Conservation (phyloP, 306 rosid genomes). For the Parietaria judaica region DNA sequence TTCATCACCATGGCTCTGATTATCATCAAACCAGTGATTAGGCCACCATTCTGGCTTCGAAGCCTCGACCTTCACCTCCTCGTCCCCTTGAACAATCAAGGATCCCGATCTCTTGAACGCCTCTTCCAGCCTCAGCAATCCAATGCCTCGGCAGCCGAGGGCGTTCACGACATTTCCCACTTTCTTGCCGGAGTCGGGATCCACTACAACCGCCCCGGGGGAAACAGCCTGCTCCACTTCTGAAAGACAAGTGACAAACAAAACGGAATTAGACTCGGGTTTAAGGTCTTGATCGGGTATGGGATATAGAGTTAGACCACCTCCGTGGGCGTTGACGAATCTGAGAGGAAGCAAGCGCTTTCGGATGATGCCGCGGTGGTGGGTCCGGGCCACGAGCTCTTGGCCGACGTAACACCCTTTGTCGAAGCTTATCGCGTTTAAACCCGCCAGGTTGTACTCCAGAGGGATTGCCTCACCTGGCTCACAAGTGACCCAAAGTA, state of each 20-base stretch:
- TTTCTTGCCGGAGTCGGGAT: slow-evolving; percentile 42
- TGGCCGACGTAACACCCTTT: slow-evolving; percentile 96
- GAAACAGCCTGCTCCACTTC: slow-evolving; percentile 42
- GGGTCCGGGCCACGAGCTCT: slow-evolving; percentile 82
- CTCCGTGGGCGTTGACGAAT: slow-evolving; percentile 45
- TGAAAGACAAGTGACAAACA: slow-evolving; percentile 23
- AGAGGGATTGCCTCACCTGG: slow-evolving; percentile 87
- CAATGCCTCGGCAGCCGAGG: slow-evolving; percentile 65
- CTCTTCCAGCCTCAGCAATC: slow-evolving; percentile 62
- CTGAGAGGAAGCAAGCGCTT: slow-evolving; percentile 69
- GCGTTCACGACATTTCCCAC: slow-evolving; percentile 57
- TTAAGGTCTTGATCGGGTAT: neutral
- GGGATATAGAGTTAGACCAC: slow-evolving; percentile 27
- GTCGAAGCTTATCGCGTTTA: slow-evolving; percentile 88
- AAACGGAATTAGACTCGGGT: neutral
- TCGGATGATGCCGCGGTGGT: slow-evolving; percentile 82
- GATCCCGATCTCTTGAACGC: slow-evolving; percentile 43
- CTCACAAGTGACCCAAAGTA: slow-evolving; percentile 6
- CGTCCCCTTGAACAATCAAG: slow-evolving; percentile 47
- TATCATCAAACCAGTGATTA: slow-evolving; percentile 32
- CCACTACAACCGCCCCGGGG: slow-evolving; percentile 55
- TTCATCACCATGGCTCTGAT: slow-evolving; percentile 18
- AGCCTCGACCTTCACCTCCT: slow-evolving; percentile 52
- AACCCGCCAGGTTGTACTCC: slow-evolving; percentile 82
- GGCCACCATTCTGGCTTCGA: slow-evolving; percentile 61